Conservation (phyloP, 2,329 filamentous ascomycete species). For the Amauroascus niger region DNA sequence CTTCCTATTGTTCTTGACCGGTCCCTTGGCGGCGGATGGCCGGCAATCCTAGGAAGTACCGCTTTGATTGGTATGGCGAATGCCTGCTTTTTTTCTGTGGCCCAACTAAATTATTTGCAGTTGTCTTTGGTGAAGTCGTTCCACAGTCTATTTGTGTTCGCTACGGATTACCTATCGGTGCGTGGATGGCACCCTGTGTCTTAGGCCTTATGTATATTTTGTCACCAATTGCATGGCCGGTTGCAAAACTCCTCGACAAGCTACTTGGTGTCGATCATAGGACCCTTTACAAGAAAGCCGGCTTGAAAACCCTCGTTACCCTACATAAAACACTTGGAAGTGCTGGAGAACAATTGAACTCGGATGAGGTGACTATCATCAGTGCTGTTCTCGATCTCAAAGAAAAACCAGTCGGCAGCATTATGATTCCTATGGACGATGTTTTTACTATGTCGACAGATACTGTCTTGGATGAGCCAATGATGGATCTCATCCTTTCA, state of each 20-base stretch:
- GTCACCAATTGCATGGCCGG: slow-evolving; percentile 84
- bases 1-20: slow-evolving; percentile 90
- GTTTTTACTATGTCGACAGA: slow-evolving; percentile 97
- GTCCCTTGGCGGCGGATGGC: slow-evolving; percentile 86
- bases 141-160: slow-evolving; percentile 95
- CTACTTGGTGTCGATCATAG: slow-evolving; percentile 91
- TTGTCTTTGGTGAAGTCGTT: slow-evolving; percentile 95
- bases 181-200: slow-evolving; percentile 84
- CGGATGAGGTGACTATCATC: slow-evolving; percentile 98
- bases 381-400: slow-evolving; percentile 93
- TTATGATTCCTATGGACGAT: slow-evolving; percentile 98
- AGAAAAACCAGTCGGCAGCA: slow-evolving; percentile 84
- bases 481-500: slow-evolving; percentile 86
- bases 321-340: slow-evolving; percentile 76
- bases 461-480: slow-evolving; percentile 81
- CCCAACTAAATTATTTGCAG: slow-evolving; percentile 41
- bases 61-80: slow-evolving; percentile 68
- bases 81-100: not conserved
- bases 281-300: slow-evolving; percentile 95
- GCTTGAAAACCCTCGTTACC: slow-evolving; percentile 89
- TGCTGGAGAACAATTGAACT: slow-evolving; percentile 75
- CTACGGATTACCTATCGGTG: slow-evolving; percentile 88
- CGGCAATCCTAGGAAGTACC: slow-evolving; percentile 86
- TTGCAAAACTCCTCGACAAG: slow-evolving; percentile 87
- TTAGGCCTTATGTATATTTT: slow-evolving; percentile 84